These are phyloP conservation scores for Bryoerythrophyllum caledonicum DNA, from an alignment of 225 moss, liverwort and hornwort genomes.

Conservation along the genomic window DNA sequence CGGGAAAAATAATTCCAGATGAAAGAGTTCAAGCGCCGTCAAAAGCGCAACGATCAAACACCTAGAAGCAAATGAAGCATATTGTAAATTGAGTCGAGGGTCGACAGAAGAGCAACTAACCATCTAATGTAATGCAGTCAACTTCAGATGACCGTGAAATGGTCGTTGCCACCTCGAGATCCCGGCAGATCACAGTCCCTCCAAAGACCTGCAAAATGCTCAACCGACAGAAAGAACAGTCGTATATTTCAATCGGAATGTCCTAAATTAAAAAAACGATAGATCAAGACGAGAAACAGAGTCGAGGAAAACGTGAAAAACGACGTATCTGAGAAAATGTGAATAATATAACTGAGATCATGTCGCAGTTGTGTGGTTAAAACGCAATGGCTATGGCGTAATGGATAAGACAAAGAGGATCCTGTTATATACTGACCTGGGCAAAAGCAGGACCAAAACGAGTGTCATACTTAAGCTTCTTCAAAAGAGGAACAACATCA, in stretches of 20 bases:
- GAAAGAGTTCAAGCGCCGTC: neutral
- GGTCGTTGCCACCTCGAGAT: constrained; percentile 25
- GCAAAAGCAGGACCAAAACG: constrained; percentile 26
- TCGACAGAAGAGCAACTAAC: constrained; percentile 3
- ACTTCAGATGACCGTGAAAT: constrained; percentile 27
- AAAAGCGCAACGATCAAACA: neutral
- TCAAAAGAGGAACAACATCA: constrained; percentile 25
- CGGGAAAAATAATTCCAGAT: neutral
- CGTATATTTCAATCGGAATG: neutral
- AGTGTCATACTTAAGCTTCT: constrained; percentile 13
- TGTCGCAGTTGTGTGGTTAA: neutral
- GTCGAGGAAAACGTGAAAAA: neutral
- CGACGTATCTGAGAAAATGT: neutral
- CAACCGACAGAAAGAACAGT: constrained; percentile 3
- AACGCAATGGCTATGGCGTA: neutral
- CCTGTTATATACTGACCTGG: constrained; percentile 9
- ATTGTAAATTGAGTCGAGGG: neutral
- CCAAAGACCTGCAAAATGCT: constrained; percentile 22
- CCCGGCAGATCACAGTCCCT: constrained; percentile 25
- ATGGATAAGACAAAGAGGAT: neutral
- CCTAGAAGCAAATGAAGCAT: neutral
- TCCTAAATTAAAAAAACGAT: constrained; percentile 6
- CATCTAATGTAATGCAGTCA: constrained; percentile 27
- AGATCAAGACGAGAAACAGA: neutral
- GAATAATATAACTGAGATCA: neutral